A percentile compares a stretch with the other conserved stretches of the same genome.
Evolutionary conservation across 495 filamentous ascomycete genomes (phyloP).

Genomic region (Cudoniella acicularis): DNA sequence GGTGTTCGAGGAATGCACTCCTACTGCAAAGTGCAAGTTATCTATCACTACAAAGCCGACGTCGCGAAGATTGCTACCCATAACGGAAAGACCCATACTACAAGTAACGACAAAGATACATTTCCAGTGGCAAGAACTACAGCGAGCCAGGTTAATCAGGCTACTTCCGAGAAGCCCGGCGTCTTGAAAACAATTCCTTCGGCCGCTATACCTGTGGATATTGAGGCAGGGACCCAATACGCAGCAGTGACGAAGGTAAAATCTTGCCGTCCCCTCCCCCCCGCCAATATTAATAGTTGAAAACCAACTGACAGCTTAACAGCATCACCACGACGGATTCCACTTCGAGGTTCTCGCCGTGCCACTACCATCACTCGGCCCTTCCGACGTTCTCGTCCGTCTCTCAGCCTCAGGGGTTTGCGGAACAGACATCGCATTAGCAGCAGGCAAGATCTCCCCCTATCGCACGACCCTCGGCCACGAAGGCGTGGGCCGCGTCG

Average conservation of each 20-base stretch:
- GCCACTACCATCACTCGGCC: slow-evolving; percentile 58
- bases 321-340: background rate
- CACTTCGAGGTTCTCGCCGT: slow-evolving; percentile 49
- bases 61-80: background rate
- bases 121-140: background rate
- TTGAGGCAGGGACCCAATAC: background rate
- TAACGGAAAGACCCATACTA: background rate
- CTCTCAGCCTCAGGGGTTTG: slow-evolving; percentile 63
- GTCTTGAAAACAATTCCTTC: background rate
- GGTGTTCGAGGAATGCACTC: slow-evolving; percentile 52
- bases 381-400: slow-evolving; percentile 61
- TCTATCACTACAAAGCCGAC: slow-evolving; percentile 35
- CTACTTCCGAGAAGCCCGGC: background rate
- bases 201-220: background rate
- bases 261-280: background rate
- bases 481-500: slow-evolving; percentile 56
- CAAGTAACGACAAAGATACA: background rate
- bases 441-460: slow-evolving; percentile 56
- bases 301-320: background rate
- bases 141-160: background rate
- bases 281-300: background rate
- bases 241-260: background rate
- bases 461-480: slow-evolving; percentile 64
- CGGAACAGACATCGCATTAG: slow-evolving; percentile 61
- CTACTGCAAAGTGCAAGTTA: slow-evolving; percentile 55